Percentiles rank a stretch among this genome's conserved stretches.
Conservation (phyloP, 805 yeast species). For the Phaffomyces antillensis region DNA sequence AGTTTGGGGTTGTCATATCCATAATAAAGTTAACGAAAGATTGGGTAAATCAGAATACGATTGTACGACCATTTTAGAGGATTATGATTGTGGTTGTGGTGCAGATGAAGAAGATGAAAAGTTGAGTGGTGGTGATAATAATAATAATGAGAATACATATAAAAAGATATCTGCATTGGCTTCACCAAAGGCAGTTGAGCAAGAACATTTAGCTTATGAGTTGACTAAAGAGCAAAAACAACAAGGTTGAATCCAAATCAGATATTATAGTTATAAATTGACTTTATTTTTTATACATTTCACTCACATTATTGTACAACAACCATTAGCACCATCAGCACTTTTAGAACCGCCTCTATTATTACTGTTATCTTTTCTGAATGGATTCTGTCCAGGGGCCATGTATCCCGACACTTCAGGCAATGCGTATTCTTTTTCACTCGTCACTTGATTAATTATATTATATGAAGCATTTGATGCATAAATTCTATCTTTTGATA, state of each 20-base stretch:
- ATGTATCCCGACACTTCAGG: constrained; percentile 37
- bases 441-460: constrained; percentile 31
- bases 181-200: constrained; percentile 18
- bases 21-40: constrained; percentile 75
- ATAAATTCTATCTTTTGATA: constrained; percentile 51
- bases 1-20: constrained; percentile 93
- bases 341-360: neutral
- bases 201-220: constrained; percentile 39
- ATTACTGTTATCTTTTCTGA: constrained; percentile 21
- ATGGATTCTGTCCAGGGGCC: constrained; percentile 31
- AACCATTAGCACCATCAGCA: constrained; percentile 13
- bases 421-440: constrained; percentile 29
- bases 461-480: constrained; percentile 55
- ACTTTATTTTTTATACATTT: too few relatives aligned
- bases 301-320: constrained; percentile 31
- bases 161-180: neutral
- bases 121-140: too few relatives aligned
- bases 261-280: too few relatives aligned
- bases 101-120: constrained; percentile 52
- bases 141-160: too few relatives aligned
- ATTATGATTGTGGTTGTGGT: constrained; percentile 96
- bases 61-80: constrained; percentile 77
- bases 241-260: constrained; percentile 28
- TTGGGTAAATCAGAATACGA: constrained; percentile 70
- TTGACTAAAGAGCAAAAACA: constrained; percentile 43